Evolutionary conservation across 2,329 filamentous ascomycete species (phyloP), one percentile per base, ranked within the genome.

Genomic region (Cryphonectria radicalis): DNA sequence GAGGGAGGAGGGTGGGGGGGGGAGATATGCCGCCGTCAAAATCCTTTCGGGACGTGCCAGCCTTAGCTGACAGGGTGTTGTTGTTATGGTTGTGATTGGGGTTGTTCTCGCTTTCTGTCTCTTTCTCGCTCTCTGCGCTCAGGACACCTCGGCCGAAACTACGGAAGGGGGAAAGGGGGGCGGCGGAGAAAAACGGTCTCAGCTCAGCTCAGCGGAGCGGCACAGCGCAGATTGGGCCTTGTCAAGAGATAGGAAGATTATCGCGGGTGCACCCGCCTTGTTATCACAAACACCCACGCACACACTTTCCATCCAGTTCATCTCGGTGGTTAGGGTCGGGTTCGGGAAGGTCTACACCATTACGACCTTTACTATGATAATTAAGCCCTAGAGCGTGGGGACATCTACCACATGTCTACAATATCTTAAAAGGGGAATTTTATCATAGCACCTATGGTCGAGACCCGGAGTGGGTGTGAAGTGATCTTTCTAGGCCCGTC

Each of bases 321-420:
- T 71, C 42, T 71, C 66, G 66, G 70, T 19, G 66, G 66, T 64
- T 37, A 62, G 35, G 62, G 55, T 25, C 25, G n/a, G 57, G 35
- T 55, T 55, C 35, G 35, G 53, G 50, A 65, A 55, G 32, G 66
- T 46, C 50, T 42, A 57, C 55, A 62, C 53, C 53, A 35, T 43
- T 70, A 57, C 46, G 22, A 50, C 46, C 46, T 10, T 50, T n/a
- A n/a, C 22, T 50, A 50, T n/a, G 19, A 11, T n/a, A 8, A 50
- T 10, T 10, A n/a, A 0, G n/a, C n/a, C 46, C 46, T 19, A 22
- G 46, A 7, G 7, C 2, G 46, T 2, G 46, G 43, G 46, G 46
- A 19, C 19, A 3, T n/a, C 1, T 50, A n/a, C 22, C 7, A n/a
- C n/a, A 7, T 50, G 46, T n/a, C 46, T 50, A n/a, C 7, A 50